Evolutionary conservation across 306 rosid genomes (phyloP), one percentile per base, ranked within the genome.

Genomic region (Abrus precatorius): DNA sequence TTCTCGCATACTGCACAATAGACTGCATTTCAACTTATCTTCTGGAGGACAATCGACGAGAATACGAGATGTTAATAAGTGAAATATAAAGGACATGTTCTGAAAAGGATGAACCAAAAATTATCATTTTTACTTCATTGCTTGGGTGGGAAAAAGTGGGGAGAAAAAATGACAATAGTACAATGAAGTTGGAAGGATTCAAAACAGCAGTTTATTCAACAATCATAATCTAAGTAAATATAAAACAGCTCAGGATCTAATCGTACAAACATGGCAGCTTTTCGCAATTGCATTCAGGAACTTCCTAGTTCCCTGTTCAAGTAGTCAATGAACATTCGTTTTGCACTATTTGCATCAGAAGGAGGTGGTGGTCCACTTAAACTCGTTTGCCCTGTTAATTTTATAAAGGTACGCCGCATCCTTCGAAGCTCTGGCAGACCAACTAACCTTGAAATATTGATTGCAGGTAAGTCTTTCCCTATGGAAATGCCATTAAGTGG

Each of bases 281-380:
- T 30, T 7, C 49, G 28, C 45, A 20, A 53, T 60, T 30, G 72
- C 57, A 65, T 75, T 92, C 93, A 95, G 45, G 85, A 65, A 28
- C 87, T 89, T 80, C 89, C 96, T 54, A 95, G 86, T 77, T 95
- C 99, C 84, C 98, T 92, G 86, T 95, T 93, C 87, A 95, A 84
- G 89, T 95, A 95, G 78, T 95, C 99, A 72, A 95, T 89, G 40
- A 95, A 95, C 98, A 93, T 95, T 85, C 96, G 88, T 87, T 95
- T 95, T 4, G 99, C 99, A 30, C 90, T 90, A 5, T 87, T 90
- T 8, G 96, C 90, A 85, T 95, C 97, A 62, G 94, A 89, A 71
- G 99, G 97, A 34, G 98, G 98, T 0, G 99, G 97, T 0, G 74
- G 87, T 10, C 97, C 99, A 14, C 99, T 95, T 83, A 96, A 87